Evolutionary conservation across 805 yeast species (phyloP).

Genomic region (Teunomyces atbi): DNA sequence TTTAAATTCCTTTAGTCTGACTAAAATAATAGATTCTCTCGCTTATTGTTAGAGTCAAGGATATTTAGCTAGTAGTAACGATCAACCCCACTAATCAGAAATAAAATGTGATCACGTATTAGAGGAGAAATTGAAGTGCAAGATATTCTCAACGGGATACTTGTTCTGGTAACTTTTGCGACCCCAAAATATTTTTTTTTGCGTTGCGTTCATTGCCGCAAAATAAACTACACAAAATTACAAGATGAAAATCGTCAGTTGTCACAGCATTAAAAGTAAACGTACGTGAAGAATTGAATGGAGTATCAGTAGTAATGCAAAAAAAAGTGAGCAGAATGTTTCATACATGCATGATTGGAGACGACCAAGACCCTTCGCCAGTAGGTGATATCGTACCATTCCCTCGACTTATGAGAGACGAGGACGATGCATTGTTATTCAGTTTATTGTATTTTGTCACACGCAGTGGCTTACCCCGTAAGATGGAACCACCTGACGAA

Average conservation of each 20-base stretch:
- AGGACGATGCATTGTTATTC: not conserved
- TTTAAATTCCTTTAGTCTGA: too few species aligned
- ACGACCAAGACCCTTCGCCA: constrained; percentile 10
- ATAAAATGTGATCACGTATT: too few species aligned
- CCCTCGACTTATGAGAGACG: not conserved
- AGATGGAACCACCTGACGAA: constrained; percentile 3
- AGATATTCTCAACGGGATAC: not conserved
- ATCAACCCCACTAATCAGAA: too few species aligned
- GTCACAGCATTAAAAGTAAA: not conserved
- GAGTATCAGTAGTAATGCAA: constrained; percentile 2
- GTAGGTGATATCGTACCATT: constrained; percentile 1
- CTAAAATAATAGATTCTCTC: too few species aligned
- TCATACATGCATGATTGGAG: constrained; percentile 15
- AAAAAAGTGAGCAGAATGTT: not conserved
- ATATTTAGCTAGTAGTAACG: too few species aligned
- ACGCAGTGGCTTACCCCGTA: constrained; percentile 10
- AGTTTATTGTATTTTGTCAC: constrained; percentile 7
- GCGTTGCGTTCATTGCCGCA: not conserved
- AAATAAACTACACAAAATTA: not conserved
- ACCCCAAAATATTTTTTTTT: not conserved
- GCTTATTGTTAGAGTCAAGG: too few species aligned
- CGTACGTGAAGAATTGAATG: constrained; percentile 3
- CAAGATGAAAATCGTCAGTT: not conserved
- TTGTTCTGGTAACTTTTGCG: constrained; percentile 1
- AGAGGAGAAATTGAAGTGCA: too few species aligned